Evolutionary conservation across 2,329 filamentous ascomycete genomes (phyloP).

Genomic region (Fusarium sp.): DNA sequence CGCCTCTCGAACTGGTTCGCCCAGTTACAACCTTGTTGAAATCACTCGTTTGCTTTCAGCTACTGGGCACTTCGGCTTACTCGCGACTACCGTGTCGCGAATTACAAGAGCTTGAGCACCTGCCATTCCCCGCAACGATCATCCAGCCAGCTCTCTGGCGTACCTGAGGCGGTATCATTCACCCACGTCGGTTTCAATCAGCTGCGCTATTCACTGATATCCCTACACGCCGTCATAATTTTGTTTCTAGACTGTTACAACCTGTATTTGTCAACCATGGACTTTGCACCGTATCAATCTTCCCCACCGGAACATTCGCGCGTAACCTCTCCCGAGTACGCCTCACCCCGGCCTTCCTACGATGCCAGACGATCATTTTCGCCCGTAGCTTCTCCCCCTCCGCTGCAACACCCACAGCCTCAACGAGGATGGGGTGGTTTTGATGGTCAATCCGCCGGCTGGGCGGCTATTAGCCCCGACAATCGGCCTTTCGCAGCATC

Average conservation of each 20-base stretch:
- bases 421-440: conserved; percentile 62
- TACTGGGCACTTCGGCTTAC: too few species aligned
- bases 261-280: conserved; percentile 64
- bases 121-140: background rate
- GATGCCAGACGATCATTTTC: conserved; percentile 65
- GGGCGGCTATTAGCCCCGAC: conserved; percentile 40
- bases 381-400: conserved; percentile 53
- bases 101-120: background rate
- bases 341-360: conserved; percentile 65
- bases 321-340: conserved; percentile 72
- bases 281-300: conserved; percentile 98
- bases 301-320: conserved; percentile 85
- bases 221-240: background rate
- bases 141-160: background rate
- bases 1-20: conserved; percentile 15
- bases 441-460: conserved; percentile 50
- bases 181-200: background rate
- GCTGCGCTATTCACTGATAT: background rate
- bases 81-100: background rate
- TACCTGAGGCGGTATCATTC: background rate
- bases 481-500: conserved; percentile 36
- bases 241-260: conserved; percentile 1
- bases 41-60: background rate
- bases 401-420: conserved; percentile 62
- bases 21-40: background rate